Base-by-base conservation (phyloP, 108 stramenopile genomes). In the Skeletonema marinoi region DNA sequence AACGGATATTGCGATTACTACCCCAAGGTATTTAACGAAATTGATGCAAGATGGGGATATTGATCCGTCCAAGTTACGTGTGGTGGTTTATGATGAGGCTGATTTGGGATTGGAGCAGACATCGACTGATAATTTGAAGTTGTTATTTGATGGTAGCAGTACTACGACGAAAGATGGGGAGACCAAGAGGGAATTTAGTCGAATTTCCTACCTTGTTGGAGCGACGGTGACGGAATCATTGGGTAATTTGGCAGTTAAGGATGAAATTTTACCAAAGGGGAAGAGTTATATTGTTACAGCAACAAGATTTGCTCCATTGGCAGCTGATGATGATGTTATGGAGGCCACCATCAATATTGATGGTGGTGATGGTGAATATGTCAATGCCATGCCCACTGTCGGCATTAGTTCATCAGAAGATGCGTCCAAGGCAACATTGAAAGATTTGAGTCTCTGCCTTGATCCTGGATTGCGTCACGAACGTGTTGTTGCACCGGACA, bases 1-100 rank as follows among this genome's bases (percentile, higher is more conserved):
- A 81, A 95, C 94, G 3, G 94, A 95, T 75, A 78, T 95, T 50
- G 92, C 90, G 21, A 92, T 95, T 61, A 91, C 89, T 38, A 92
- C 81, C 54, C 92, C 92, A 39, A 59, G 90, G 61, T 91, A 91
- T 60, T 77, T 95, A 17, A 79, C 86, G 6, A 92, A 92, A 65
- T 70, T 95, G 17, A 75, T 95, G 11, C 61, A 65, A 30, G 94
- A 95, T 33, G 89, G 83, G 29, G 93, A 94, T 83, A 32, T 94
- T 30, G 67, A 85, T 38, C 91, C 93, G 0, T 85, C 88, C 29
- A 89, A 88, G 62, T 74, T 94, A 10, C 88, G 91, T 21, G 89
- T 89, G 4, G 80, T 94, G 5, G 78, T 85, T 29, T 92, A 84
- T 62, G 93, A 94, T 51, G 93, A 94, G 75, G 93, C 93, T 17